These are phyloP conservation scores for Psidium friedrichsthalianum DNA, from an alignment of 345 rosid species.

Conservation along the genomic window DNA sequence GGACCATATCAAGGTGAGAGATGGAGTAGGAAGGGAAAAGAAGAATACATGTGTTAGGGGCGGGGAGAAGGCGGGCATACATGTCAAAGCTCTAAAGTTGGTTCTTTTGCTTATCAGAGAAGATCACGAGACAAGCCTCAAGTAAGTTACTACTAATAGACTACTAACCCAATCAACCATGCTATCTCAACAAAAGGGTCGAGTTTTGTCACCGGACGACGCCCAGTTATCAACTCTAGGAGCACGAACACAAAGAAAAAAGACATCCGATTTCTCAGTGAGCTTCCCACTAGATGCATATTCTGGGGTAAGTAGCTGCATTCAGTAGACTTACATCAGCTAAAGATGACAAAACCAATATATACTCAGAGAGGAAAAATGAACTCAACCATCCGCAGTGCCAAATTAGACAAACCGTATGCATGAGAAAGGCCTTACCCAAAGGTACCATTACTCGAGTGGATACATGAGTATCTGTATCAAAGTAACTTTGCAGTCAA, in stretches of 20 bases:
- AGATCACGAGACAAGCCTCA: neutral
- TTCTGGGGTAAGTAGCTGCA: slow-evolving; percentile 84
- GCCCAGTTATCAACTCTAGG: slow-evolving; percentile 75
- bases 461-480: slow-evolving; percentile 75
- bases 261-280: slow-evolving; percentile 80
- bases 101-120: neutral
- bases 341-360: neutral
- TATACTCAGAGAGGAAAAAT: neutral
- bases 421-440: slow-evolving; percentile 41
- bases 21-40: neutral
- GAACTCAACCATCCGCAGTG: neutral
- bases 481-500: slow-evolving; percentile 68
- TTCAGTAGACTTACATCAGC: neutral
- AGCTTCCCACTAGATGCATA: slow-evolving; percentile 85
- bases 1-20: too few relatives aligned
- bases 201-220: slow-evolving; percentile 47
- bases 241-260: slow-evolving; percentile 86
- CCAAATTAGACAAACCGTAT: neutral
- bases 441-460: slow-evolving; percentile 89
- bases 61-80: neutral
- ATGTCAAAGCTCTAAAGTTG: neutral
- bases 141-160: neutral
- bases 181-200: slow-evolving; percentile 50
- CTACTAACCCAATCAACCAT: slow-evolving; percentile 81
- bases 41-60: neutral